Base-by-base conservation (phyloP, 164 flowering plant species). In the Sextonia rubra region DNA sequence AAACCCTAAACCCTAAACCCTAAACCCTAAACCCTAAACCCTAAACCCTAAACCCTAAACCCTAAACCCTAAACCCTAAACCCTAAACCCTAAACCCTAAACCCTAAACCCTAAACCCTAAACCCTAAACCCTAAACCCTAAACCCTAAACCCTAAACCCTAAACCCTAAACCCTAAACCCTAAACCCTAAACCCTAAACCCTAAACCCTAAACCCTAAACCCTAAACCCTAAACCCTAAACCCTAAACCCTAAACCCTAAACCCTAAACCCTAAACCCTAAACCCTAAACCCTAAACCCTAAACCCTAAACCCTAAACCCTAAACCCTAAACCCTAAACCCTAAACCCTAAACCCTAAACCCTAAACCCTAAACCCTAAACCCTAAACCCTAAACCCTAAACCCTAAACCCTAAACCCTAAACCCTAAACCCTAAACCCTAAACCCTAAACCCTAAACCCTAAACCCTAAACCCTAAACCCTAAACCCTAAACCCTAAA, bases 331-430 rank as follows among this genome's bases (percentile, higher is more conserved):
- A 68, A 70, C 72, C 72, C 72, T 70, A 70, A 70, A 70, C 72
- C 72, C 72, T 70, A 29, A 70, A 64, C 67, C 67, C 67, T 64
- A 64, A 64, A 64, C 67, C 67, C 67, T 64, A 64, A 70, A 70
- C 72, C 72, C 72, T 70, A 70, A 70, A 70, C 72, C 72, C 72
- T 70, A 70, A 70, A 70, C 72, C 72, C 72, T 70, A 70, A 70
- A 70, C 72, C 72, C 72, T 70, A 70, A 70, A 70, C 72, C 72
- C 72, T 70, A 70, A 69, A 69, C 71, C 71, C 71, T 69, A 69
- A 69, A 69, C 71, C 71, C 71, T 69, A 29, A 69, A 69, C 67
- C 67, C 67, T 64, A 64, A 64, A 70, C 70, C 70, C 70, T 68
- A 68, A 68, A 70, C 72, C 72, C 72, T 70, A 70, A 70, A 70